Percentiles rank a stretch among this genome's conserved stretches.
Evolutionary conservation across 352 stramenopile genomes (phyloP).

Genomic region (Phytophthora boehmeriae): DNA sequence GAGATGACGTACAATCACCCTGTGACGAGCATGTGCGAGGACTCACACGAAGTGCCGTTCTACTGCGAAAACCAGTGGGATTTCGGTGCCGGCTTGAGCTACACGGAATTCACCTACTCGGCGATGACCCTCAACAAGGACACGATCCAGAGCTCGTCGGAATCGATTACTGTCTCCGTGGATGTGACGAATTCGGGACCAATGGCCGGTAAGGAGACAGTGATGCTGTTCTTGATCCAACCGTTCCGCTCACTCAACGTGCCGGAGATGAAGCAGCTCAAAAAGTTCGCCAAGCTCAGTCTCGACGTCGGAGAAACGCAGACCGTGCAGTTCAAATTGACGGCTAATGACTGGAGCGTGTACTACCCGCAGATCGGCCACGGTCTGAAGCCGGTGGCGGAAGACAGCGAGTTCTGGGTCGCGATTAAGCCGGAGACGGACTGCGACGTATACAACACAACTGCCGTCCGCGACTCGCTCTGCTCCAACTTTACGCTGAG

Average conservation of each 20-base stretch:
- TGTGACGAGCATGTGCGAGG: conserved; percentile 37
- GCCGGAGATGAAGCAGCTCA: conserved; percentile 73
- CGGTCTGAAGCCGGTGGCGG: conserved; percentile 32
- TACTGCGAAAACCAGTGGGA: conserved; percentile 54
- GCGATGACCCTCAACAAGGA: conserved; percentile 34
- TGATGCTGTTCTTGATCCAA: conserved; percentile 73
- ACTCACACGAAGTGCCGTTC: conserved; percentile 9
- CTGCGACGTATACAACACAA: conserved; percentile 30
- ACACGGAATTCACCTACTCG: conserved; percentile 60
- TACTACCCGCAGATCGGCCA: conserved; percentile 50
- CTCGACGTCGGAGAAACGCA: conserved; percentile 20
- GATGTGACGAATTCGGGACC: conserved; percentile 47
- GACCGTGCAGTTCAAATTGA: conserved; percentile 26
- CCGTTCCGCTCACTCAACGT: conserved; percentile 50
- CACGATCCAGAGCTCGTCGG: conserved; percentile 16
- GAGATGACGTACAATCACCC: conserved; percentile 66
- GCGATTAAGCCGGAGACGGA: conserved; percentile 44
- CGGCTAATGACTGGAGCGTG: conserved; percentile 36
- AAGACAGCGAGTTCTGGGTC: conserved; percentile 44
- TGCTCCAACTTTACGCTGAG: conserved; percentile 25
- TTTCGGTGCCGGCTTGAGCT: conserved; percentile 64
- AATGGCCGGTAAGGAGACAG: conserved; percentile 54
- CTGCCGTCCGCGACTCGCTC: conserved; percentile 9
- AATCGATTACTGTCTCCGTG: conserved; percentile 19
- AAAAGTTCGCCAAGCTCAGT: conserved; percentile 69